Conservation (phyloP, 108 stramenopile genomes). For the Pseudonitzschia multiseries region DNA sequence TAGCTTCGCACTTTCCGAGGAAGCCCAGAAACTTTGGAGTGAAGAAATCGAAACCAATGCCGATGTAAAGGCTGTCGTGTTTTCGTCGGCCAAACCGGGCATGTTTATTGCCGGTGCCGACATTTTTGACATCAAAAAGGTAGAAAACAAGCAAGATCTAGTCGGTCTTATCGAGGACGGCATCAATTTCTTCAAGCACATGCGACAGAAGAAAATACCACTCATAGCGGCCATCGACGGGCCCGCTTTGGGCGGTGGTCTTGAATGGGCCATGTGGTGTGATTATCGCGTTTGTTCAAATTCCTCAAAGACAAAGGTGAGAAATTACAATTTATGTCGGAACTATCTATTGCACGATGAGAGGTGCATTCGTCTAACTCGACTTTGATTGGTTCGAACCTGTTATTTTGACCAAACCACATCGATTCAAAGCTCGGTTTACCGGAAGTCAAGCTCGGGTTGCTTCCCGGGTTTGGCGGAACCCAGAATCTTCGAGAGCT, state of each 20-base stretch:
- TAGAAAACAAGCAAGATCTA: conserved; percentile 80
- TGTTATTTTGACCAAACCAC: not conserved
- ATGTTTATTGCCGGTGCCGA: conserved; percentile 99
- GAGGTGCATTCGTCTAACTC: not conserved
- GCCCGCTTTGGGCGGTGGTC: conserved; percentile 95
- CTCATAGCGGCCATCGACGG: conserved; percentile 97
- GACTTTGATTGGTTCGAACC: not conserved
- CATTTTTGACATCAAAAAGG: conserved; percentile 86
- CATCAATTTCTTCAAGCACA: conserved; percentile 75
- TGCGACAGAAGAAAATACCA: conserved; percentile 80
- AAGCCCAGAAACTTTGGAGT: conserved; percentile 85
- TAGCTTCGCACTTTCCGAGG: conserved; percentile 79
- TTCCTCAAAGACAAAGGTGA: conserved; percentile 86
- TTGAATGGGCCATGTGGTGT: conserved; percentile 99
- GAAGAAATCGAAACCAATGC: conserved; percentile 63
- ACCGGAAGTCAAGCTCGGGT: conserved; percentile 97
- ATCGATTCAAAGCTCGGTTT: conserved; percentile 58
- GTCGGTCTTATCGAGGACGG: conserved; percentile 83
- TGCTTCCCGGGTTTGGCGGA: conserved; percentile 98
- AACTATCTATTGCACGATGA: too few species aligned
- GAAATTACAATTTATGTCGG: not conserved
- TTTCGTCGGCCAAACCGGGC: conserved; percentile 93
- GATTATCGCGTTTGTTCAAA: conserved; percentile 97
- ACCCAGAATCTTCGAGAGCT: conserved; percentile 93
- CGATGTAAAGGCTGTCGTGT: conserved; percentile 90